These are phyloP conservation scores for Microstegium vimineum DNA, from an alignment of 176 grass and related monocot species.

Conservation along the genomic window DNA sequence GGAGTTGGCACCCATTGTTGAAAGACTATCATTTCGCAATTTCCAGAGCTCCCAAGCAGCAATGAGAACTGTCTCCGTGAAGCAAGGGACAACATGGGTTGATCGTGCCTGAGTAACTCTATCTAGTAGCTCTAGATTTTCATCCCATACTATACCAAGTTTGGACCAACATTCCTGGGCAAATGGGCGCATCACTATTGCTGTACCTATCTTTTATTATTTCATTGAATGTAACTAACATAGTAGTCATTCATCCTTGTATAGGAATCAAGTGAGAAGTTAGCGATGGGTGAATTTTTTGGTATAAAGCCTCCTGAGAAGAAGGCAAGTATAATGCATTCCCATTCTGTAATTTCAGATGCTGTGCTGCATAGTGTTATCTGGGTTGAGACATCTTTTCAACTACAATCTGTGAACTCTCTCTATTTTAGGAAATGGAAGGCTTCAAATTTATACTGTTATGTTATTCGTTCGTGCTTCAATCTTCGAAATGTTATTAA, in stretches of 20 bases:
- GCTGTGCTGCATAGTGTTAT: not conserved
- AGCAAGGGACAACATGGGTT: no score
- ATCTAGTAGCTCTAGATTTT: no score
- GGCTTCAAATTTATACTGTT: not conserved
- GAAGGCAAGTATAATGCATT: constrained; percentile 56
- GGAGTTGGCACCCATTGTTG: no score
- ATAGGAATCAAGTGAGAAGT: constrained; percentile 94
- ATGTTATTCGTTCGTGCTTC: not conserved
- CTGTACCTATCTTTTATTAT: not conserved
- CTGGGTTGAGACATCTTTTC: not conserved
- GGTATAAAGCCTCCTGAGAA: constrained; percentile 83
- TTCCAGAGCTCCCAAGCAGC: no score
- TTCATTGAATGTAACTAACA: constrained; percentile 12
- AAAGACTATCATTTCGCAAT: no score
- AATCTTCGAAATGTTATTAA: not conserved
- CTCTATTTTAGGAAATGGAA: not conserved
- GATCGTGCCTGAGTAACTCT: no score
- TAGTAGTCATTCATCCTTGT: not conserved
- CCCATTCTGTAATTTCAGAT: constrained; percentile 20
- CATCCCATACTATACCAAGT: no score
- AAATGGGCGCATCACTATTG: not conserved
- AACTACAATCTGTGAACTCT: not conserved
- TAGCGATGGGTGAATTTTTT: constrained; percentile 98
- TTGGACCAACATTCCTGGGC: no score
- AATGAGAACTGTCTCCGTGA: no score